Conservation (phyloP, 306 rosid genomes). For the Crotalaria pallida region DNA sequence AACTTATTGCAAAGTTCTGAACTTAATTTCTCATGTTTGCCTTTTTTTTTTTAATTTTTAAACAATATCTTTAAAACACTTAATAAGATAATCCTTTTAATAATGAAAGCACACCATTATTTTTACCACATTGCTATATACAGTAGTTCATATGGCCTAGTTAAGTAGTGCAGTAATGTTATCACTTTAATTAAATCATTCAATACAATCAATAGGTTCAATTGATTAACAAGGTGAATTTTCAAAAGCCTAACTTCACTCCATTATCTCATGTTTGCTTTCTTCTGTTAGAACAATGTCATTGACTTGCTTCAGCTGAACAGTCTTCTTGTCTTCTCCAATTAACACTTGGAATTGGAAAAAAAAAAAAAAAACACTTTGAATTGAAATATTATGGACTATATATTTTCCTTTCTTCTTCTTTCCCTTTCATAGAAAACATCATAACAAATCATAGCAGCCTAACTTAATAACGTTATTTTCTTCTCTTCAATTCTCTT, state of each 20-base stretch:
- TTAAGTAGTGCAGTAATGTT: no score
- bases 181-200: not conserved
- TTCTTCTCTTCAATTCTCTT: no score
- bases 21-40: no score
- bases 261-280: not conserved
- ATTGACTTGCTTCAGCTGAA: constrained; percentile 11
- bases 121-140: no score
- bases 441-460: not conserved
- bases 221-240: not conserved
- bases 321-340: constrained; percentile 6
- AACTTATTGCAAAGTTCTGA: no score
- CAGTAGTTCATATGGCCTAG: no score
- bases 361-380: no score
- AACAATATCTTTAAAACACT: no score
- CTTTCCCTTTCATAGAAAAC: not conserved
- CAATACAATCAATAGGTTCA: not conserved
- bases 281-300: not conserved
- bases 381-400: constrained; percentile 20
- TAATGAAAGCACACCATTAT: no score
- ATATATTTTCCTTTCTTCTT: not conserved
- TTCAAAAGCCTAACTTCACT: constrained; percentile 1
- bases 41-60: no score
- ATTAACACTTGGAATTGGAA: not conserved
- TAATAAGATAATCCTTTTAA: no score
- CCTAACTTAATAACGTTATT: not conserved